These are phyloP conservation scores for Backusella macrospora DNA, from an alignment of 192 early-diverging fungal species.

Conservation along the genomic window DNA sequence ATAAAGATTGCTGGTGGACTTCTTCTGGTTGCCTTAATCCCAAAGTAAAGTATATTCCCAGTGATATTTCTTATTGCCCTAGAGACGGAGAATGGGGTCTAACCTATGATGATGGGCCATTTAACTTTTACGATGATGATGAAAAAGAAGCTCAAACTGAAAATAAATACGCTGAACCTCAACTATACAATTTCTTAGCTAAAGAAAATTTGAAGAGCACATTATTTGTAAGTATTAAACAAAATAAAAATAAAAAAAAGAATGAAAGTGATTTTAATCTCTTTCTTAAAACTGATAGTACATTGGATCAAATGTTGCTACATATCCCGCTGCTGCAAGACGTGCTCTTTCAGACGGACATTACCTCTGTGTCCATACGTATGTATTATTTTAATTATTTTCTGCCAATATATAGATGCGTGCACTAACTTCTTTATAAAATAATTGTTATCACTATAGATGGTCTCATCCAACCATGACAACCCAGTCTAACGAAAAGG, in stretches of 20 bases:
- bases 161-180: constrained; percentile 20
- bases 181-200: constrained; percentile 29
- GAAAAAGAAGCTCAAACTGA: constrained; percentile 17
- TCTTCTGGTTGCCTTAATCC: constrained; percentile 21
- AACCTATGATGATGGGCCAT: constrained; percentile 32
- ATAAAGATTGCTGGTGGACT: constrained; percentile 29
- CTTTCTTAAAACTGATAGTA: constrained; percentile 21
- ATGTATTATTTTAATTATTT: not conserved
- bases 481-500: constrained; percentile 54
- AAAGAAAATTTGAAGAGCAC: constrained; percentile 23
- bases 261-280: not conserved
- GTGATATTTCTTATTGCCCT: constrained; percentile 25
- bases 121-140: constrained; percentile 9
- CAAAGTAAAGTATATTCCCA: constrained; percentile 1
- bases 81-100: constrained; percentile 28
- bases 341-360: constrained; percentile 50
- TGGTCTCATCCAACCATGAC: constrained; percentile 59
- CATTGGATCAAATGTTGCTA: constrained; percentile 43
- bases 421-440: too few relatives aligned
- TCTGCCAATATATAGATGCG: not conserved
- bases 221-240: constrained; percentile 18
- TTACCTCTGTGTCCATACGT: constrained; percentile 56
- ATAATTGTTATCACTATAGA: constrained; percentile 28
- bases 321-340: constrained; percentile 30
- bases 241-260: not conserved